phyloP scores from a whole-genome alignment of 139 green algal genomes.

The Coelastrella sp. region DNA sequence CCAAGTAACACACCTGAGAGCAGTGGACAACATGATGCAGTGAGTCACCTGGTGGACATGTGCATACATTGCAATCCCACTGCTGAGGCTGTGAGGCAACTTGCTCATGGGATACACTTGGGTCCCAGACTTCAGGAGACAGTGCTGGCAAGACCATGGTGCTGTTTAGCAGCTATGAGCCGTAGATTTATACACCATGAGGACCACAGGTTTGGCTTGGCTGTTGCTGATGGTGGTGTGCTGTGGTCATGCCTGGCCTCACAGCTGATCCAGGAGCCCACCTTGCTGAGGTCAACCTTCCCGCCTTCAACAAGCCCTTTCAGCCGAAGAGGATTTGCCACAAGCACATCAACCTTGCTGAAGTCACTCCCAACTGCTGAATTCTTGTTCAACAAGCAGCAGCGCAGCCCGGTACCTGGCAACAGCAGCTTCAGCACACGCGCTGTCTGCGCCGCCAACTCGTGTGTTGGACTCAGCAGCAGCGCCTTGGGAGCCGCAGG shows the following conservation, averaged over 20 bases:
- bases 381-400: conserved; percentile 81
- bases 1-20: conserved; percentile 61
- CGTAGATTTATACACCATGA: too few species aligned
- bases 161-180: too few species aligned
- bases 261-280: conserved; percentile 36
- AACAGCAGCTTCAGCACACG: conserved; percentile 85
- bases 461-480: conserved; percentile 86
- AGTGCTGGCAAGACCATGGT: too few species aligned
- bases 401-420: conserved; percentile 67
- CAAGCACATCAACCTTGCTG: conserved; percentile 85
- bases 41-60: background rate
- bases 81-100: background rate
- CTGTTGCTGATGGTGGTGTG: background rate
- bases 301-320: conserved; percentile 65
- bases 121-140: too few species aligned
- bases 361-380: conserved; percentile 59
- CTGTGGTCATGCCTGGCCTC: too few species aligned
- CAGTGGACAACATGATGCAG: background rate
- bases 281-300: conserved; percentile 68
- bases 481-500: conserved; percentile 63
- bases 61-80: background rate
- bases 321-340: conserved; percentile 91
- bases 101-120: too few species aligned
- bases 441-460: conserved; percentile 87
- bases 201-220: background rate